A percentile compares a stretch with the other conserved stretches of the same genome.
Evolutionary conservation across 163 green algal species (phyloP).

Genomic region (Smithsoniella earleae): DNA sequence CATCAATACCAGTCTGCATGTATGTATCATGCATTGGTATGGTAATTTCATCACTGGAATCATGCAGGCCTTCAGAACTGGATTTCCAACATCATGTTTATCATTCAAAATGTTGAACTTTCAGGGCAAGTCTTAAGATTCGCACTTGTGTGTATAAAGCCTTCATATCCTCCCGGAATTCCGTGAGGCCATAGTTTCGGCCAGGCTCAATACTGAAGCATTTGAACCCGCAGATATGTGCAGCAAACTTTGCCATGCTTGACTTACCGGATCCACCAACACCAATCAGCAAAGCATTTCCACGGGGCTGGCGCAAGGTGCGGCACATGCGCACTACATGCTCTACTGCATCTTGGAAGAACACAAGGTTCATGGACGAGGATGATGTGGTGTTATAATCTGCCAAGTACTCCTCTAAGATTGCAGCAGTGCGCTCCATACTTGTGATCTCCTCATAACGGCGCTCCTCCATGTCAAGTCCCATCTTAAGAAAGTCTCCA

Average conservation of each 20-base stretch:
- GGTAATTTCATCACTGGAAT: no score
- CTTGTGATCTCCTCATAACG: conserved; percentile 62
- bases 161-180: conserved; percentile 83
- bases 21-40: no score
- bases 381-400: conserved; percentile 68
- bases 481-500: conserved; percentile 36
- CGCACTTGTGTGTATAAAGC: conserved; percentile 52
- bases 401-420: conserved; percentile 69
- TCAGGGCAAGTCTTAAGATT: no score
- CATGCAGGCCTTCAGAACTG: no score
- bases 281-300: conserved; percentile 77
- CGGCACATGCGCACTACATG: conserved; percentile 61
- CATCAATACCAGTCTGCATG: conserved; percentile 55
- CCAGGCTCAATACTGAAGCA: conserved; percentile 75
- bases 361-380: conserved; percentile 68
- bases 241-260: conserved; percentile 65
- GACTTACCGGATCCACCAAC: conserved; percentile 66
- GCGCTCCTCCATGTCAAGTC: conserved; percentile 46
- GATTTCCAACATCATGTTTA: no score
- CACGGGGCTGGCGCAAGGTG: conserved; percentile 66
- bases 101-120: no score
- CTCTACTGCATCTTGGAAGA: conserved; percentile 74
- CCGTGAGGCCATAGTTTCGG: conserved; percentile 55
- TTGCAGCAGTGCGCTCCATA: conserved; percentile 39
- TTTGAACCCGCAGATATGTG: conserved; percentile 62